Base-by-base conservation (phyloP, 2,329 filamentous ascomycete species). In the Endothia cerciana region DNA sequence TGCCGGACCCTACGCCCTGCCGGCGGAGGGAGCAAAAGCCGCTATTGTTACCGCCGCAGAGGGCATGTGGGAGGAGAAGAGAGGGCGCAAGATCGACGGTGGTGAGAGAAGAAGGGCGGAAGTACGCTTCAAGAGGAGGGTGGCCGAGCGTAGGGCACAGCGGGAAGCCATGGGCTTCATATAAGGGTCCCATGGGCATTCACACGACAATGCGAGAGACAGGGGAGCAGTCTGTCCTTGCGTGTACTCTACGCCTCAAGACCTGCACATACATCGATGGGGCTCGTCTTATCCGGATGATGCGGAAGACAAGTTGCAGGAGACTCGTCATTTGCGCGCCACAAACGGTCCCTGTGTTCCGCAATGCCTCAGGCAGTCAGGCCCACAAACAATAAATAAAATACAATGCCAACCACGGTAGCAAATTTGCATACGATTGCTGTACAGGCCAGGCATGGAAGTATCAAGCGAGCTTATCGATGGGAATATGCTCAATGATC, bases 51-150 rank as follows among this genome's bases (percentile, higher is more conserved):
- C 84, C 69, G 85, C 92, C 28, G 87, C 89, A 65, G 94, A 97
- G 77, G 93, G 94, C 11, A 90, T 98, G 82, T 98, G 94, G 95
- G 94, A 98, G 82, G 84, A 93, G 73, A 89, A 86, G 76, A 86
- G 89, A 73, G 94, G 95, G 36, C 88, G 88, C 74, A 98, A 98
- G 89, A 89, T 99, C 71, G 94, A 98, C 79, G 95, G 95, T 74
- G 95, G 95, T 83, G 95, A 99, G 84, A 89, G 95, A 77, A 87
- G 95, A 78, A 89, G 87, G 77, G 91, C 91, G 19, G 90, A 97
- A 81, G 89, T 97, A 62, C 85, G 92, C 73, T 93, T 94, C 72
- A 97, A 97, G 89, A 90, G 88, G 80, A 87, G 90, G 70, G 88
- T 91, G 61, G 89, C 89, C 43, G 91, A 94, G 81, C 89, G 92